A percentile compares a stretch with the other conserved stretches of the same genome.
phyloP scores from a whole-genome alignment of 768 basidiomycete genomes.

The Leccinum rimulosum region DNA sequence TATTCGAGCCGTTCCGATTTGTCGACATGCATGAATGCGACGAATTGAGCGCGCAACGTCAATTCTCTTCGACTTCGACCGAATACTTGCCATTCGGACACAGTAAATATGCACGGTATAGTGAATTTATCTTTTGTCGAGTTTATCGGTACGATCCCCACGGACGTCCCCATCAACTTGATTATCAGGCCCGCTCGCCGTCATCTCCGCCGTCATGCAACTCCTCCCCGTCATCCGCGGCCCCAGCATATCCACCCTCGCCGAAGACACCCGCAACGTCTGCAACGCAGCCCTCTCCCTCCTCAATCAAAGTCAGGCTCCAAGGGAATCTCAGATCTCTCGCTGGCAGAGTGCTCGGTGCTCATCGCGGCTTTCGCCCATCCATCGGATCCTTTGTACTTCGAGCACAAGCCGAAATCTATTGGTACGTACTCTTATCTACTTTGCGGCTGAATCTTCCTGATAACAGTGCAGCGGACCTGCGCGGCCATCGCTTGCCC shows the following conservation, averaged over 20 bases:
- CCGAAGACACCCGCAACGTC: constrained; percentile 82
- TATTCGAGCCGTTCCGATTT: no score
- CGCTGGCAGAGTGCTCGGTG: not conserved
- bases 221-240: constrained; percentile 61
- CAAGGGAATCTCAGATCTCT: constrained; percentile 8
- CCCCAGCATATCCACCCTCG: constrained; percentile 44
- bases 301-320: constrained; percentile 36
- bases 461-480: not conserved
- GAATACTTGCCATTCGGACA: no score
- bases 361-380: not conserved
- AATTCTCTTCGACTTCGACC: no score
- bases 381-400: not conserved
- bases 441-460: not conserved
- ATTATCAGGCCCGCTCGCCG: constrained; percentile 70
- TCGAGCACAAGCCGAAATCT: not conserved
- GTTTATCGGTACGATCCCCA: not conserved
- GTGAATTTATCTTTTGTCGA: no score
- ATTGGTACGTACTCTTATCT: not conserved
- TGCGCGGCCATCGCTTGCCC: not conserved
- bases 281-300: constrained; percentile 97
- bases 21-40: no score
- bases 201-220: constrained; percentile 81
- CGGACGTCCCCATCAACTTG: not conserved
- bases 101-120: no score
- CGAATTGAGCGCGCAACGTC: no score